Evolutionary conservation across 768 basidiomycete species (phyloP), one percentile per base, ranked within the genome.

Genomic region (Boletus reticuloceps): DNA sequence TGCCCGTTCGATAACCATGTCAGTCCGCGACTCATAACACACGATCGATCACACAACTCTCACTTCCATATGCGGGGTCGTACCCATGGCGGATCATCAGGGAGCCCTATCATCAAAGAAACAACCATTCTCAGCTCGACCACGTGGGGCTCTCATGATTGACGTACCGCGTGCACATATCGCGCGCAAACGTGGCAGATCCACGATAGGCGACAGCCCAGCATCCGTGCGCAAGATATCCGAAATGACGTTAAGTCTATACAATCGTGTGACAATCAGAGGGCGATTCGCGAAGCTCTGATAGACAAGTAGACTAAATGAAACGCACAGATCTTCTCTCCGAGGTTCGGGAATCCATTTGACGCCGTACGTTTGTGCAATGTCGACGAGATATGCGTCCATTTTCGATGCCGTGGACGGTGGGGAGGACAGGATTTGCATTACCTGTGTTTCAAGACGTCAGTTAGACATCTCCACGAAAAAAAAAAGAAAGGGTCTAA

Each of bases 21-120:
- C 51, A 58, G 40, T 54, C n/a, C 42, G 29, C 29, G 44, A 54
- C 52, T 31, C 14, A 34, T 16, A 53, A 42, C 22, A 12, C 38
- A 22, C 34, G 4, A 6, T 36, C 0, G 38, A 17, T 39, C 14
- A 16, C 10, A 36, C 27, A 34, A 25, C n/a, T 27, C 84, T 67
- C 58, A 88, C 89, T 82, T 88, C 89, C 89, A 91, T 62, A 88
- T 76, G 41, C 86, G 78, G 29, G 89, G 86, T 40, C 89, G 80
- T 58, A 91, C 75, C 87, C 88, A 91, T 6, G 78, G 72, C 41
- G 89, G 89, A 61, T 86, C 78, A 60, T 88, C 82, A 47, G 89
- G 86, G 44, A 91, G 79, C 54, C 89, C 89, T 91, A 56, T 31
- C 17, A 37, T 43, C 38, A 39, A 39, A 39, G 12, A 39, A 16